Conservation (phyloP, 768 basidiomycete genomes). For the Calocybe cyanea region DNA sequence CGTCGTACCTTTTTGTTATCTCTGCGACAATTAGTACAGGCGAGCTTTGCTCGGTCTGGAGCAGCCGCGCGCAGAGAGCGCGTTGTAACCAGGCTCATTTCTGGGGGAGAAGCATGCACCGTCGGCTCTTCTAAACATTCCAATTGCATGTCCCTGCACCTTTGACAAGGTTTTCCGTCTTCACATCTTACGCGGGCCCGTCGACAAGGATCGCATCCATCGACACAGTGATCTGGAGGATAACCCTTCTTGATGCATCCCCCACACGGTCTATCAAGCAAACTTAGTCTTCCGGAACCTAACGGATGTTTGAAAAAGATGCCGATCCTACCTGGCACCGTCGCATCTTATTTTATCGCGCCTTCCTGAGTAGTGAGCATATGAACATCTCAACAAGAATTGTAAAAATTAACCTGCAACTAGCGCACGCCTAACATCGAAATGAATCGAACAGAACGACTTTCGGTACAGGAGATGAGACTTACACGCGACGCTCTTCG, state of each 20-base stretch:
- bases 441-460: conserved; percentile 6
- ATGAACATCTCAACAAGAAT: conserved; percentile 5
- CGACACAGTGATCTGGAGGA: conserved; percentile 48
- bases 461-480: conserved; percentile 11
- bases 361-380: conserved; percentile 27
- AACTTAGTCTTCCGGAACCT: background rate
- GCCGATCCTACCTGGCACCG: conserved; percentile 38
- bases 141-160: conserved; percentile 47
- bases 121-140: conserved; percentile 46
- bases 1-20: conserved; percentile 60
- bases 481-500: conserved; percentile 50
- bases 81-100: conserved; percentile 19
- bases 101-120: conserved; percentile 19
- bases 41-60: conserved; percentile 51
- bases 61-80: conserved; percentile 27
- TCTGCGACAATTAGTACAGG: conserved; percentile 56
- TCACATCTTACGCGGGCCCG: conserved; percentile 55
- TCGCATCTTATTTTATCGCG: conserved; percentile 64
- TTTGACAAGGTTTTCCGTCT: conserved; percentile 44
- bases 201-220: conserved; percentile 61
- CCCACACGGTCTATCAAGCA: conserved; percentile 47
- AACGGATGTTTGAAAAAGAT: conserved; percentile 2
- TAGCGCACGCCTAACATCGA: conserved; percentile 49
- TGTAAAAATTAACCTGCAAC: conserved; percentile 44
- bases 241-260: conserved; percentile 56